Evolutionary conservation across 2,329 filamentous ascomycete genomes (phyloP).

Genomic region (Ascochyta clinopodiicola): DNA sequence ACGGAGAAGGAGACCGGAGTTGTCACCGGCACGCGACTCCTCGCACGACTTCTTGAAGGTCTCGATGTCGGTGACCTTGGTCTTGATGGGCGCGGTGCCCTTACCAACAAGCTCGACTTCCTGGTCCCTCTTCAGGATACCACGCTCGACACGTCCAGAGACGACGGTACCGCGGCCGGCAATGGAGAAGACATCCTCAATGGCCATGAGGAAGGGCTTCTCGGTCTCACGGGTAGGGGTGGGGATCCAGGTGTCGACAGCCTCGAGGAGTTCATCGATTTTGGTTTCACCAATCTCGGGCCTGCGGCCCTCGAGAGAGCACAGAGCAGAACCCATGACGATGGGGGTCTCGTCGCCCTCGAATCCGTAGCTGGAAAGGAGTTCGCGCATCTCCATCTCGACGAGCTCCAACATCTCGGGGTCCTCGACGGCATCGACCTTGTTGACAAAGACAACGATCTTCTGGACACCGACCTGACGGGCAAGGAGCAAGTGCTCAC

Average conservation of each 20-base stretch:
- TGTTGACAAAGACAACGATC: conserved; percentile 99
- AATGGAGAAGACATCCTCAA: conserved; percentile 72
- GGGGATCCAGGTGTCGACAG: conserved; percentile 95
- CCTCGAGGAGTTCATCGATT: conserved; percentile 89
- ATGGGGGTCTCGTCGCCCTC: conserved; percentile 98
- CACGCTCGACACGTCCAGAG: conserved; percentile 96
- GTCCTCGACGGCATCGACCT: conserved; percentile 96
- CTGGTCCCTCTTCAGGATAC: conserved; percentile 87
- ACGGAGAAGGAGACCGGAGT: conserved; percentile 95
- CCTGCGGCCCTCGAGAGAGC: conserved; percentile 85
- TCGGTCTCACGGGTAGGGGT: conserved; percentile 92
- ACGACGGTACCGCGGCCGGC: conserved; percentile 92
- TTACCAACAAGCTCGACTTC: conserved; percentile 96
- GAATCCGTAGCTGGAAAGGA: conserved; percentile 90
- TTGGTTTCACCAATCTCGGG: conserved; percentile 85
- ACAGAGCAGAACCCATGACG: conserved; percentile 94
- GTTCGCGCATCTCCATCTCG: conserved; percentile 99
- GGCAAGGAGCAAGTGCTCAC: conserved; percentile 96
- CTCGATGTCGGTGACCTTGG: conserved; percentile 99
- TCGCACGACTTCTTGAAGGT: conserved; percentile 99
- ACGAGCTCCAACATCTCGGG: conserved; percentile 99
- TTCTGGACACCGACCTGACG: conserved; percentile 98
- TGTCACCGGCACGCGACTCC: conserved; percentile 94
- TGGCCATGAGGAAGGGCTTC: conserved; percentile 98
- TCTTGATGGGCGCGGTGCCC: conserved; percentile 83